Evolutionary conservation across 1,284 basidiomycete genomes (phyloP), one percentile per base, ranked within the genome.

Genomic region (Apiotrichum sp.): DNA sequence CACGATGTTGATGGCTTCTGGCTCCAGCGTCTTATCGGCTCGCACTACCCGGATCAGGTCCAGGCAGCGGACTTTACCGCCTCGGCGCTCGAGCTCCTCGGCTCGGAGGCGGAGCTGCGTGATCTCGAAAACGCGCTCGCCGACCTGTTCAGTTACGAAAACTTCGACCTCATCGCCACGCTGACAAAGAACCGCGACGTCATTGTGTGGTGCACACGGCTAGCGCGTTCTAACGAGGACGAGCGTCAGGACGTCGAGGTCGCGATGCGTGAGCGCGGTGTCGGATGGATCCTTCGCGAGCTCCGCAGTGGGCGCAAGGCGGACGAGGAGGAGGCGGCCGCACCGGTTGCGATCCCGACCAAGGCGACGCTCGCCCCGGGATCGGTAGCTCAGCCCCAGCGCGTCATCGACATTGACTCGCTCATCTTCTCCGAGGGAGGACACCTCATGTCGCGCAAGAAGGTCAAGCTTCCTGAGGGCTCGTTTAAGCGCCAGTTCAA

Each of bases 371-470:
- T 97, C 35, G 86, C 87, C 0, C 90, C 93, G 4, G 91, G 92
- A 1, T 89, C 90, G 0, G 87, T 86, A 0, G 84, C 90, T 0
- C 87, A 90, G 65, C 95, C 95, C 2, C 90, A 92, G 65, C 83
- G 82, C 43, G 86, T 83, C 0, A 83, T 98, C 42, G 96, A 98
- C 73, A 82, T 99, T 53, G 93, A 97, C 68, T 84, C 86, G 53
- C 91, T 98, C 88, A 87, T 90, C 11, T 98, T 98, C 78, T 86
- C 86, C 50, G 93, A 98, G 69, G 96, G 95, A 31, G 92, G 90
- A 0, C 93, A 97, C 63, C 80, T 98, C 61, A 98, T 98, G 89
- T 91, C 92, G 22, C 96, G 97, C 78, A 96, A 98, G 77, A 98
- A 97, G 78, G 92, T 89, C 77, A 96, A 93, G 69, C 85, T 98